Evolutionary conservation across 1,284 basidiomycete genomes (phyloP), one percentile per base, ranked within the genome.

Genomic region (Volvariella surrecta): DNA sequence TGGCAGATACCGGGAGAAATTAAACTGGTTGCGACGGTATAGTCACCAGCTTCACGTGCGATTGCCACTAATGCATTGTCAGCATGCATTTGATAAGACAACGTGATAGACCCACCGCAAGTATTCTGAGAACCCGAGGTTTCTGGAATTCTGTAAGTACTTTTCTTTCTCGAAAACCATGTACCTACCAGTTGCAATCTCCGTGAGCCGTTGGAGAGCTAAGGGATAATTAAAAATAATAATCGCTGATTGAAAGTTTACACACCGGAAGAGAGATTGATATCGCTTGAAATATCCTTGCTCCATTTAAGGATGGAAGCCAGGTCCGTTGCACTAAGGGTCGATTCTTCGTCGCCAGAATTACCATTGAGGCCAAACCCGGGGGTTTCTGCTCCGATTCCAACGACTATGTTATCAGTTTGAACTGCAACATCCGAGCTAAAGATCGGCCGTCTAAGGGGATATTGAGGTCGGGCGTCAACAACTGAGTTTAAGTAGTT

Each of bases 261-360:
- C 58, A 32, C 51, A 73, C 76, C 75, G 45, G 74, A 74, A 28
- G 72, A 74, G 20, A 85, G 57, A 51, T 82, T 81, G 38, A 83
- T 82, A 55, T 83, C 79, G 32, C 77, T 74, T 0, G 80, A 81
- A 16, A 85, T 82, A 45, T 82, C 79, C 54, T 79, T 78, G 52
- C 78, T 82, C 75, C 79, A 82, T 49, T 76, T 79, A 31, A 82
- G 63, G 40, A 82, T 81, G 0, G 75, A 74, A 32, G 73, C 74
- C 16, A 81, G 60, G 53, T 82, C 78, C 35, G 71, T 63, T 16
- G 77, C 76, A 41, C 67, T 68, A 34, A 82, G 54, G 11, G 66
- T 70, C 2, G 72, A 68, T 47, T 79, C 76, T 50, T 68, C 63
- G 39, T 78, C 76, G 31, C 75, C 63, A 4, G 58, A 50, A 37